Conservation (phyloP, 208 protist genomes). For the Trypanosomatidae sp. region DNA sequence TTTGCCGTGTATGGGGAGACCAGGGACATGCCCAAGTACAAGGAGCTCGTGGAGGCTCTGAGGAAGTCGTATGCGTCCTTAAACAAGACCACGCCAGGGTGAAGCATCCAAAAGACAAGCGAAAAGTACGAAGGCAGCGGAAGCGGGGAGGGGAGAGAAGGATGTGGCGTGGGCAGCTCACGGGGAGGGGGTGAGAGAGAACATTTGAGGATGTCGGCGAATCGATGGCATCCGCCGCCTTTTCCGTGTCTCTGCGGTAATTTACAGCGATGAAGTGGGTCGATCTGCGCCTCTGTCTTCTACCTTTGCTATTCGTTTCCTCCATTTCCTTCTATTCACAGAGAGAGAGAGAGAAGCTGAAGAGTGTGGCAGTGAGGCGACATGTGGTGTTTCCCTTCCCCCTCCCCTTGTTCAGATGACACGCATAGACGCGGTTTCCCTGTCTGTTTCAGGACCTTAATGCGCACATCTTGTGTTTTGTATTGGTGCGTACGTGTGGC, state of each 20-base stretch:
- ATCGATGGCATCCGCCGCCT: background rate
- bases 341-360: background rate
- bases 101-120: background rate
- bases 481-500: background rate
- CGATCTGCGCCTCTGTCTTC: background rate
- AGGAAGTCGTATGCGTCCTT: slow-evolving; percentile 46
- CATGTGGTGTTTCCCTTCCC: background rate
- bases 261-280: background rate
- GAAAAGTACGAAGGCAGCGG: background rate
- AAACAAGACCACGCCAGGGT: slow-evolving; percentile 19
- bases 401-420: background rate
- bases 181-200: background rate
- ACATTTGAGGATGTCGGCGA: background rate
- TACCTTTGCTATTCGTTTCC: background rate
- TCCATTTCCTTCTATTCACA: background rate
- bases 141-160: background rate
- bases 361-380: background rate
- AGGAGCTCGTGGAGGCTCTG: slow-evolving; percentile 49
- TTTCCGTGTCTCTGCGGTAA: background rate
- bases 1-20: slow-evolving; percentile 84
- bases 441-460: background rate
- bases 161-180: background rate
- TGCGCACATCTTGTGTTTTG: background rate
- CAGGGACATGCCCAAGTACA: slow-evolving; percentile 57
- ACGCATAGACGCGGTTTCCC: background rate